Evolutionary conservation across 2,329 filamentous ascomycete genomes (phyloP), one percentile per base, ranked within the genome.

Genomic region (Xylariaceae sp.): DNA sequence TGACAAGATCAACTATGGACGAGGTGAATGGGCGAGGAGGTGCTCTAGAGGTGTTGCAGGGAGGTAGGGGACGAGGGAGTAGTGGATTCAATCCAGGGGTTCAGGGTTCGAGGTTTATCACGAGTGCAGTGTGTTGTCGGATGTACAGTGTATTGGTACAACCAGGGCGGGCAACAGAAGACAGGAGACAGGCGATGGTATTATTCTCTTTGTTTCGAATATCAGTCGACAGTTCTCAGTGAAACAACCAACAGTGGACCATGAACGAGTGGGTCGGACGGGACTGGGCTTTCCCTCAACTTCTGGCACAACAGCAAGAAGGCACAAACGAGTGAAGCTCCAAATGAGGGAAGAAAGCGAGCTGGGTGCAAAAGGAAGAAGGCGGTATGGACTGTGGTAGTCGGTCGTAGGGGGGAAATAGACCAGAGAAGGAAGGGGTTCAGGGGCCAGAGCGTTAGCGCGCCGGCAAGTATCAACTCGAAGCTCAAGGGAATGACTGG

Each of bases 31-130:
- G 36, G 46, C 49, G 42, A 52, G 49, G 48, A 30, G 48, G 47
- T 43, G 53, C 50, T 45, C 32, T 36, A 32, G 47, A 27, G 15
- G 45, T 47, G 43, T 27, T 14, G 42, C 32, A 46, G 42, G 39
- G 35, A 46, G 55, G 49, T 39, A 51, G 55, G 54, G 48, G 30
- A 44, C 43, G 36, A 42, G 49, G 49, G 44, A 49, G 58, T 49
- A 50, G 54, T 58, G 57, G 59, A 44, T 53, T 60, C 54, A 43
- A 52, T 45, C 57, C 62, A 62, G 60, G 60, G 59, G 60, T 61
- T 62, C 47, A 49, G 54, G 51, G 49, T 49, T 41, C 45, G 45
- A 46, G 44, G 38, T 42, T 43, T 30, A 38, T 19, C 27, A 22
- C 39, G 32, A 36, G 11, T 15, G 40, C 42, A 50, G 17, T 44